Evolutionary conservation across 2,329 filamentous ascomycete genomes (phyloP).

Genomic region (Ceratocystis cacaofunesta): DNA sequence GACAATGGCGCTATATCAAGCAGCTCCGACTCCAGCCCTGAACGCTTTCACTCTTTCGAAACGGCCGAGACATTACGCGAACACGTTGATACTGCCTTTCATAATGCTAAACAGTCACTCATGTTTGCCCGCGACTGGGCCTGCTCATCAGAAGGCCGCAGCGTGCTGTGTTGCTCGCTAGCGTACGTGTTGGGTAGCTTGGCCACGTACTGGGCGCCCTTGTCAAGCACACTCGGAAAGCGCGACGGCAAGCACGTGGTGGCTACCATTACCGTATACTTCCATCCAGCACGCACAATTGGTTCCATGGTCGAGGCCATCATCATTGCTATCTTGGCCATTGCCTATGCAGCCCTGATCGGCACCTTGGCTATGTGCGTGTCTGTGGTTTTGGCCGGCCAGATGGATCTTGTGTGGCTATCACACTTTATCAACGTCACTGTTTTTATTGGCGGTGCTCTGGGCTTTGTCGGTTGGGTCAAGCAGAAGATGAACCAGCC

Average conservation of each 20-base stretch:
- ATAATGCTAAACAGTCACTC: slow-evolving; percentile 28
- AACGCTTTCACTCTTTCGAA: slow-evolving; percentile 25
- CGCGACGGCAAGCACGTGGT: slow-evolving; percentile 91
- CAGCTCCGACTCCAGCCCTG: slow-evolving; percentile 21
- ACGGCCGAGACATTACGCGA: slow-evolving; percentile 26
- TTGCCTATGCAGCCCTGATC: slow-evolving; percentile 54
- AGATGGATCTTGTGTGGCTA: slow-evolving; percentile 48
- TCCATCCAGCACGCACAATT: slow-evolving; percentile 72
- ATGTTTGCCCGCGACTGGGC: slow-evolving; percentile 43
- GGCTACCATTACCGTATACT: slow-evolving; percentile 86
- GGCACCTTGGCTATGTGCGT: slow-evolving; percentile 80
- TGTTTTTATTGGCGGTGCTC: slow-evolving; percentile 69
- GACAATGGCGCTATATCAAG: slow-evolving; percentile 22
- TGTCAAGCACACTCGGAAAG: slow-evolving; percentile 60
- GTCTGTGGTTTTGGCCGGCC: slow-evolving; percentile 59
- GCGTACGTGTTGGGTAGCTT: slow-evolving; percentile 78
- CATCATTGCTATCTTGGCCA: slow-evolving; percentile 60
- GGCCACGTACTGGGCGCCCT: slow-evolving; percentile 63
- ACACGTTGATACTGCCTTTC: slow-evolving; percentile 24
- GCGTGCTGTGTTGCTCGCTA: slow-evolving; percentile 78
- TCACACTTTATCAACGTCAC: slow-evolving; percentile 69
- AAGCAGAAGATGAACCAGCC: slow-evolving; percentile 68
- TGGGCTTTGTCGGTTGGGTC: slow-evolving; percentile 79
- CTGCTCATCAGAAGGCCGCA: slow-evolving; percentile 57
- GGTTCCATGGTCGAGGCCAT: slow-evolving; percentile 84